Base-by-base conservation (phyloP, 257 asterid species). In the Fraxinus quadrangulata region DNA sequence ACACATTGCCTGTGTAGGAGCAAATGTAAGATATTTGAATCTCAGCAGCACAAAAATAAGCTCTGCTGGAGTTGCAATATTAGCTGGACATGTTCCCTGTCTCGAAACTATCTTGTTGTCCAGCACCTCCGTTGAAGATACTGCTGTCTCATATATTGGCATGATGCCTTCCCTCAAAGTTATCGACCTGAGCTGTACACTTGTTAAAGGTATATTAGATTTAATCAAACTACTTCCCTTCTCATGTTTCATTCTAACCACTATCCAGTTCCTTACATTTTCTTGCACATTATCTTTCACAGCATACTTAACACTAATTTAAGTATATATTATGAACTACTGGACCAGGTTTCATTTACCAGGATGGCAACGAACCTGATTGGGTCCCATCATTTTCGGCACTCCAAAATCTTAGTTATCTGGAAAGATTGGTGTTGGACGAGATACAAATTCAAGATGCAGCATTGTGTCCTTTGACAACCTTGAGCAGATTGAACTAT, bases 361-460 rank as follows among this genome's bases (percentile, higher is more conserved):
- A 77, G 73, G 83, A 23, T 72, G 78, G 66, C 13, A 17, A 77
- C 45, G 83, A 66, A 72, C 72, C 76, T 23, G 74, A 84, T 69
- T 84, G 75, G 75, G 76, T 88, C 81, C 84, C 83, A 47, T 85
- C 96, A 33, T 83, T 96, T 75, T 78, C 89, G 13, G 86, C 82
- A 6, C 88, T 96, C 51, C 77, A 81, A 81, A 83, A 68, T 75
- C 94, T 96, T 39, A 34, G 73, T 30, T 84, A 82, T 77, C 78
- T 96, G 75, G 98, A 96, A 78, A 90, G 86, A 63, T 79, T 96
- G 83, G 82, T 89, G 66, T 87, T 93, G 92, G 97, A 89, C 81
- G 89, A 83, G 51, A 67, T 87, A 72, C 85, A 79, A 67, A 81
- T 91, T 36, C 83, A 39, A 34, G 97, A 92, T 65, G 77, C 83